These are phyloP conservation scores for Chaetomium sp. DNA, from an alignment of 2,329 filamentous ascomycete genomes.

Conservation along the genomic window DNA sequence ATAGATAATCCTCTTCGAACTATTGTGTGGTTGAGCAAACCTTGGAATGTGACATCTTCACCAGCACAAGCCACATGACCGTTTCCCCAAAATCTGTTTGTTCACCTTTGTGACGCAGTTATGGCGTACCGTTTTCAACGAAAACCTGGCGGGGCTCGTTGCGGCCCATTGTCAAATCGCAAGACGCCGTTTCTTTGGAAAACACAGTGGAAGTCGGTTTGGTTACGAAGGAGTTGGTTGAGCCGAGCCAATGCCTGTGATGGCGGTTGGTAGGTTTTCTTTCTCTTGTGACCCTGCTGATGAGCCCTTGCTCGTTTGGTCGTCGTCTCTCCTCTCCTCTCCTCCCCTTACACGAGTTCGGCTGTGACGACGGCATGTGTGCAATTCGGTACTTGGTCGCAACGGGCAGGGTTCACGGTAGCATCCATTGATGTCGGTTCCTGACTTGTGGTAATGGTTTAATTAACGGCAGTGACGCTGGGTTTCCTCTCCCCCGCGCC, in stretches of 20 bases:
- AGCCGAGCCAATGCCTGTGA: not conserved
- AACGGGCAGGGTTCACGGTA: not conserved
- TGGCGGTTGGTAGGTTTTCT: not conserved
- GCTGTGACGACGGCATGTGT: constrained; percentile 4
- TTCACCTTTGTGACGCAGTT: not conserved
- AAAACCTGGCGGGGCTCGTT: not conserved
- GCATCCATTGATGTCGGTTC: constrained; percentile 13
- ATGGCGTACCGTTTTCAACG: not conserved
- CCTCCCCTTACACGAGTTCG: no score
- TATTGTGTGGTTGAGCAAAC: not conserved
- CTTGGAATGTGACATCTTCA: not conserved
- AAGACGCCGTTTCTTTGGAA: not conserved
- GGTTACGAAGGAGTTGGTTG: not conserved
- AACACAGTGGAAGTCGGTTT: not conserved
- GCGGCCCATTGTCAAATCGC: not conserved
- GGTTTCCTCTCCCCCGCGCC: not conserved
- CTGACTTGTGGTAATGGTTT: constrained; percentile 3
- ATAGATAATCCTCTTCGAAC: not conserved
- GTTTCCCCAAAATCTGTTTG: not conserved
- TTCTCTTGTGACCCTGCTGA: not conserved
- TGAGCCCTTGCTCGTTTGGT: not conserved
- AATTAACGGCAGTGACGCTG: constrained; percentile 8
- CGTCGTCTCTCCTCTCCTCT: not conserved
- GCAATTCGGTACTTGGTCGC: constrained; percentile 1
- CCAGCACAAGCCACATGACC: not conserved